A percentile compares a stretch with the other conserved stretches of the same genome.
These are phyloP conservation scores for Sphaerobolus stellatus DNA, from an alignment of 1,284 basidiomycete species.

Conservation along the genomic window DNA sequence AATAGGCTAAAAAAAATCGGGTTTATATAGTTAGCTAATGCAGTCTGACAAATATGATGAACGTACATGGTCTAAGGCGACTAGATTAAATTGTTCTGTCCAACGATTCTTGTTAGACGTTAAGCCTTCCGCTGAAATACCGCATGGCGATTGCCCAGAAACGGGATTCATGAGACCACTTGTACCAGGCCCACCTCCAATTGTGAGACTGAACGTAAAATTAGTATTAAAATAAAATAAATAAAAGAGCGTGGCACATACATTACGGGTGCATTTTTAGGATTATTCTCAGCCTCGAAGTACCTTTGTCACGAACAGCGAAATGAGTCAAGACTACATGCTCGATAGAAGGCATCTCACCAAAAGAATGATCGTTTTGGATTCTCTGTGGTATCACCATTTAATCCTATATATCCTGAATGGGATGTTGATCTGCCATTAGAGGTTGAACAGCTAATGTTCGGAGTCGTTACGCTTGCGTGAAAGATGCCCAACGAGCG, in stretches of 20 bases:
- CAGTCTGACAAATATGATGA: background rate
- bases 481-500: too few species aligned
- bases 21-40: background rate
- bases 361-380: constrained; percentile 36
- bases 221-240: background rate
- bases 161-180: constrained; percentile 30
- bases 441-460: background rate
- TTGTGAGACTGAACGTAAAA: constrained; percentile 24
- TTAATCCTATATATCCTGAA: constrained; percentile 31
- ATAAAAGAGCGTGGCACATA: constrained; percentile 6
- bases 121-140: constrained; percentile 22
- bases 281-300: constrained; percentile 30
- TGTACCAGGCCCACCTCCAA: constrained; percentile 34
- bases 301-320: too few species aligned
- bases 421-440: constrained; percentile 16
- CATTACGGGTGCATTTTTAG: constrained; percentile 30
- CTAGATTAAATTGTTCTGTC: constrained; percentile 31
- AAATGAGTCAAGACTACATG: background rate
- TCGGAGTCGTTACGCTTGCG: too few species aligned
- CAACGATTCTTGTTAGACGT: constrained; percentile 28
- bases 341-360: constrained; percentile 15
- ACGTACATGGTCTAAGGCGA: constrained; percentile 35
- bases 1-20: constrained; percentile 27
- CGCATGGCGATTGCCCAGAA: constrained; percentile 30
- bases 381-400: constrained; percentile 24